phyloP scores from a whole-genome alignment of 805 yeast genomes.

The Candida peoriensis region DNA sequence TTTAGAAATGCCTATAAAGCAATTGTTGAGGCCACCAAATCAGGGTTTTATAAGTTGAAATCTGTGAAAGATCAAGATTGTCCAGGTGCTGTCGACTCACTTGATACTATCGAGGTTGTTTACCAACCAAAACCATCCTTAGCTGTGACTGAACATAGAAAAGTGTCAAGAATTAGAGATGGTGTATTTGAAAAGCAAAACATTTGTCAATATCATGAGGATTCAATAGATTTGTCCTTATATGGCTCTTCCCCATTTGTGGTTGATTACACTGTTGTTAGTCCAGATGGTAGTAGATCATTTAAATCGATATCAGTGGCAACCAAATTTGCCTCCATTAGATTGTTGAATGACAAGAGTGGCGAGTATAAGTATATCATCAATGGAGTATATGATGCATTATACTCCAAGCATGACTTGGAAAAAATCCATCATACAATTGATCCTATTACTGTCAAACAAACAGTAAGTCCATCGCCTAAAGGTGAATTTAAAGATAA shows the following conservation, averaged over 20 bases:
- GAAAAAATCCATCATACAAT: conserved; percentile 24
- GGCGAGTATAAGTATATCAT: conserved; percentile 65
- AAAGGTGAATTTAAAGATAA: conserved; percentile 42
- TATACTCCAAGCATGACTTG: conserved; percentile 43
- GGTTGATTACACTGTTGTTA: conserved; percentile 57
- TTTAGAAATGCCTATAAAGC: conserved; percentile 26
- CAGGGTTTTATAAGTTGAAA: conserved; percentile 44
- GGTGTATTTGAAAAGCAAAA: conserved; percentile 29
- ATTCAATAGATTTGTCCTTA: conserved; percentile 44
- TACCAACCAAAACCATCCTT: conserved; percentile 44
- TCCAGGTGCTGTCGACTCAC: conserved; percentile 37
- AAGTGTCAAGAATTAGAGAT: conserved; percentile 19
- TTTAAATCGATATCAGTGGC: conserved; percentile 42
- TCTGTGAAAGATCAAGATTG: conserved; percentile 48
- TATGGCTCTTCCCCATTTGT: conserved; percentile 62
- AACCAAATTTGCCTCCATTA: conserved; percentile 44
- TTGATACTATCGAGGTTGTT: conserved; percentile 32
- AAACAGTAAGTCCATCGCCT: conserved; percentile 61
- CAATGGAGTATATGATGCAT: conserved; percentile 58
- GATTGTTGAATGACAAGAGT: conserved; percentile 36
- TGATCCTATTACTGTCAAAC: conserved; percentile 37
- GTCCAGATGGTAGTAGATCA: conserved; percentile 47
- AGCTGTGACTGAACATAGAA: conserved; percentile 30
- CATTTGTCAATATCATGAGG: conserved; percentile 46
- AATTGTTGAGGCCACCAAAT: conserved; percentile 31